These are phyloP conservation scores for Ophiostoma australiae DNA, from an alignment of 2,329 filamentous ascomycete genomes.

Conservation along the genomic window DNA sequence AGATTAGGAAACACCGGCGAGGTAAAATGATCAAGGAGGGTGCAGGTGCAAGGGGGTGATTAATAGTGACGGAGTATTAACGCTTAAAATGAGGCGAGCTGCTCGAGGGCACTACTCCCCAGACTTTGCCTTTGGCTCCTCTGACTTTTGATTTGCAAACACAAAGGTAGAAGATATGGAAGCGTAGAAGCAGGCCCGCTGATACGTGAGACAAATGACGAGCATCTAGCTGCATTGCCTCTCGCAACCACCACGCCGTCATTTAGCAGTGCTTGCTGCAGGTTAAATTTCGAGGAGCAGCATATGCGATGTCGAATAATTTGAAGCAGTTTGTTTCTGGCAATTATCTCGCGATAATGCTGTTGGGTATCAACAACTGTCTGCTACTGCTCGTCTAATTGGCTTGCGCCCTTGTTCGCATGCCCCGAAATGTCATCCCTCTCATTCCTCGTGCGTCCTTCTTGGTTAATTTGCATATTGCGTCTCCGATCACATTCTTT, in stretches of 20 bases:
- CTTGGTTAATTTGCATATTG: not conserved
- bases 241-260: not conserved
- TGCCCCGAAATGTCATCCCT: not conserved
- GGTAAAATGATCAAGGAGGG: not conserved
- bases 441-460: not conserved
- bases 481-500: conserved; percentile 7
- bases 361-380: too few relatives aligned
- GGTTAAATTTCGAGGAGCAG: not conserved
- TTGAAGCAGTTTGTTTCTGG: not conserved
- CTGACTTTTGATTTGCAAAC: not conserved
- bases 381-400: not conserved
- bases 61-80: not conserved
- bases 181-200: not conserved
- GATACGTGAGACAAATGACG: not conserved
- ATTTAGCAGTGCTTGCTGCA: not conserved
- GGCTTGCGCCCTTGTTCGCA: not conserved
- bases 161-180: not conserved
- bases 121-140: not conserved
- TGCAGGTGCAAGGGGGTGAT: not conserved
- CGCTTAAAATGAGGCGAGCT: not conserved
- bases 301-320: not conserved
- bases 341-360: not conserved
- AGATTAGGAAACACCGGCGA: not conserved
- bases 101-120: not conserved
- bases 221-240: conserved; percentile 8